phyloP scores from a whole-genome alignment of 352 stramenopile species.

The Phytophthora cajani region DNA sequence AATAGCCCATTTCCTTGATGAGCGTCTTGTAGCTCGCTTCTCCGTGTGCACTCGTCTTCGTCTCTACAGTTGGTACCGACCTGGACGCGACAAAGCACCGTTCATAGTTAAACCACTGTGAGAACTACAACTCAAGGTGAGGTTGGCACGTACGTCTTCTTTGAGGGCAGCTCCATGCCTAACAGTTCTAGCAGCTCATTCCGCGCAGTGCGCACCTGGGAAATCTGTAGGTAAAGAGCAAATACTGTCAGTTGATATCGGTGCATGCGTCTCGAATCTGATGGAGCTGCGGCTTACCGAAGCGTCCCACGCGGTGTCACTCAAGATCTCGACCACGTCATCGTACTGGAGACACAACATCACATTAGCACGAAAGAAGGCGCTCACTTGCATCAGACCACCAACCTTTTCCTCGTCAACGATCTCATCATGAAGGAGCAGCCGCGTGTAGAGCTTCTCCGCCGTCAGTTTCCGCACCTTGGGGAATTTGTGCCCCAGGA shows the following conservation, averaged over 20 bases:
- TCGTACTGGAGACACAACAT: slow-evolving; percentile 56
- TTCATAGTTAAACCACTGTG: neutral
- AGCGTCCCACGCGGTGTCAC: slow-evolving; percentile 82
- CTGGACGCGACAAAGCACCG: neutral
- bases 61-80: neutral
- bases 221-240: slow-evolving; percentile 41
- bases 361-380: neutral
- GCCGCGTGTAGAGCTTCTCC: slow-evolving; percentile 83
- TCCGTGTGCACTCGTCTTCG: slow-evolving; percentile 9
- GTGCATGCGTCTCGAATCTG: neutral
- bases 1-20: slow-evolving; percentile 84
- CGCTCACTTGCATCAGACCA: neutral
- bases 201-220: slow-evolving; percentile 52
- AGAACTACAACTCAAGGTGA: neutral
- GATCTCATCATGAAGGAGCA: slow-evolving; percentile 80
- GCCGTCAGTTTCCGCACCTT: slow-evolving; percentile 86
- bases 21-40: slow-evolving; percentile 60
- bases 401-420: slow-evolving; percentile 68
- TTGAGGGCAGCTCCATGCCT: slow-evolving; percentile 63
- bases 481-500: slow-evolving; percentile 86
- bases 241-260: neutral
- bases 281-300: slow-evolving; percentile 41
- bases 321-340: slow-evolving; percentile 76
- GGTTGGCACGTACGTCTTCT: slow-evolving; percentile 57
- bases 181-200: slow-evolving; percentile 74